These are phyloP conservation scores for Fraxinus nigra DNA, from an alignment of 305 asterid genomes.

Conservation along the genomic window DNA sequence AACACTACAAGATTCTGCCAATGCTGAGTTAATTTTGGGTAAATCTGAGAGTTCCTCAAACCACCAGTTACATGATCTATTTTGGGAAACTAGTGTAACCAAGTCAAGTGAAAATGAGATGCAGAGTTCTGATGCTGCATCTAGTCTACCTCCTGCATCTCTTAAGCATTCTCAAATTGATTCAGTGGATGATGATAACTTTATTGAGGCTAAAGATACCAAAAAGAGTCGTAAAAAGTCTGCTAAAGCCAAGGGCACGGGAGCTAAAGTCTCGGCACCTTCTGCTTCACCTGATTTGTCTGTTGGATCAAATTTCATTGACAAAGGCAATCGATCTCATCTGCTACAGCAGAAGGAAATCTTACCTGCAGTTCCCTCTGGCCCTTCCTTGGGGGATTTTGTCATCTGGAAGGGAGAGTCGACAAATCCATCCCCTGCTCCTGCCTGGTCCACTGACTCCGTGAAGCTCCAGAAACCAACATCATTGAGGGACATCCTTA, in stretches of 20 bases:
- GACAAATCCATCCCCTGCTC: constrained; percentile 53
- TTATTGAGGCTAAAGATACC: constrained; percentile 73
- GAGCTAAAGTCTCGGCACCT: constrained; percentile 38
- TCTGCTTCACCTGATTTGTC: constrained; percentile 34
- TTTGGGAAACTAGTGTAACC: constrained; percentile 38
- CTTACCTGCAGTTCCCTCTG: constrained; percentile 63
- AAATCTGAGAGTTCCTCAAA: constrained; percentile 34
- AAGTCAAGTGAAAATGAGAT: constrained; percentile 39
- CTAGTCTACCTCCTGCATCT: background rate
- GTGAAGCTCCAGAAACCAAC: constrained; percentile 56
- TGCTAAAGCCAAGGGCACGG: constrained; percentile 62
- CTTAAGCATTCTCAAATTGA: constrained; percentile 33
- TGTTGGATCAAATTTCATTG: constrained; percentile 49
- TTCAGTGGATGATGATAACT: constrained; percentile 40
- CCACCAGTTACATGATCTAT: constrained; percentile 52
- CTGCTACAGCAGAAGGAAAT: constrained; percentile 58
- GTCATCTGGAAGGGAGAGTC: constrained; percentile 78
- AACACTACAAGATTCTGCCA: constrained; percentile 33
- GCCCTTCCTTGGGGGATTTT: constrained; percentile 82
- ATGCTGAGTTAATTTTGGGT: constrained; percentile 25
- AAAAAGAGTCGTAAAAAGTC: constrained; percentile 75
- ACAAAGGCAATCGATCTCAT: constrained; percentile 52
- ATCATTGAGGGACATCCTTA: constrained; percentile 74
- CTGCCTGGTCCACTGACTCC: constrained; percentile 74
- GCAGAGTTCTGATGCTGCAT: constrained; percentile 33